Evolutionary conservation across 2,329 filamentous ascomycete species (phyloP), one percentile per base, ranked within the genome.

Genomic region (Neophaeococcomyces mojaviensis): DNA sequence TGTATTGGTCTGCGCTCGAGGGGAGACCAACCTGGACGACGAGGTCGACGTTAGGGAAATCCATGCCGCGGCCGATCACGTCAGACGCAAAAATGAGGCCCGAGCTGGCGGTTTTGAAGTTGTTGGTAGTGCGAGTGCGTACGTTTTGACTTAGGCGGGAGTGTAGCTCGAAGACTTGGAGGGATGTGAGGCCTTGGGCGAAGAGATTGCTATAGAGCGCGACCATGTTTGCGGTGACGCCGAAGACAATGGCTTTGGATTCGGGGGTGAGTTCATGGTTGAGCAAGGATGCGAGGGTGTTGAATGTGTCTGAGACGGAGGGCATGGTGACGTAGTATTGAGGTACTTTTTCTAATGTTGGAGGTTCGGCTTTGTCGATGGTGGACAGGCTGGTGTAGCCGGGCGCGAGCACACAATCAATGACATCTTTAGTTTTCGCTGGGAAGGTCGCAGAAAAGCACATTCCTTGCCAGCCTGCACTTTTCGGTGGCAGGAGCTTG

Each of bases 401-500:
- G 41, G 50, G 24, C 7, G 36, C 36, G 9, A 39, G 36, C 6
- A 39, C 20, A 39, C 16, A 9, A 20, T 39, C 36, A 39, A 39
- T 20, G 36, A 39, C 36, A 9, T 39, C 36, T 39, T 20, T 9
- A 18, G 36, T 39, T 18, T 20, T 39, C 20, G 36, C 36, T 39
- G 90, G 87, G 28, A 97, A 84, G 5, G 92, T 98, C 34, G 92
- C 92, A 12, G 90, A 97, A 65, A 94, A 96, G 64, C 97, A 81
- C 58, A 97, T 79, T 9, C 88, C 95, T 65, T 98, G 92, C 36
- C 36, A 39, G 15, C 36, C 36, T 39, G 36, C 36, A 20, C 36
- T 39, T 44, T 89, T 81, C 40, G 76, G 68, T 2, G 90, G 90
- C 8, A 96, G 74, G 35, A 67, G 60, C 0, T 61, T 49, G 46